A percentile compares a stretch with the other conserved stretches of the same genome.
Evolutionary conservation across 306 rosid species (phyloP).

Genomic region (Cucumis sativus): Cucumber_9930_V3 NC_026656.2:23855001-23855500

Average conservation of each 20-base stretch:
- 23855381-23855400: neutral
- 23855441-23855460: too few relatives aligned
- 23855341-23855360: neutral
- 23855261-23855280: too few relatives aligned
- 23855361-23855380: neutral
- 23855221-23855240: neutral
- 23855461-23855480: too few relatives aligned
- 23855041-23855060: neutral
- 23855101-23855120: neutral
- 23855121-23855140: neutral
- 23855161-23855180: neutral
- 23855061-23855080: neutral
- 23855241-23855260: too few relatives aligned
- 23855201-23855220: neutral
- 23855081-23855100: neutral
- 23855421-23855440: too few relatives aligned
- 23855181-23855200: neutral
- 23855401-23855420: too few relatives aligned
- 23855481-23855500: too few relatives aligned
- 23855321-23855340: neutral
- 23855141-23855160: neutral
- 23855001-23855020: neutral
- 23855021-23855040: neutral
- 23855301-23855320: neutral
- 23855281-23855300: neutral